These are phyloP conservation scores for Blastomyces percursus DNA, from an alignment of 2,329 filamentous ascomycete species.

Conservation along the genomic window DNA sequence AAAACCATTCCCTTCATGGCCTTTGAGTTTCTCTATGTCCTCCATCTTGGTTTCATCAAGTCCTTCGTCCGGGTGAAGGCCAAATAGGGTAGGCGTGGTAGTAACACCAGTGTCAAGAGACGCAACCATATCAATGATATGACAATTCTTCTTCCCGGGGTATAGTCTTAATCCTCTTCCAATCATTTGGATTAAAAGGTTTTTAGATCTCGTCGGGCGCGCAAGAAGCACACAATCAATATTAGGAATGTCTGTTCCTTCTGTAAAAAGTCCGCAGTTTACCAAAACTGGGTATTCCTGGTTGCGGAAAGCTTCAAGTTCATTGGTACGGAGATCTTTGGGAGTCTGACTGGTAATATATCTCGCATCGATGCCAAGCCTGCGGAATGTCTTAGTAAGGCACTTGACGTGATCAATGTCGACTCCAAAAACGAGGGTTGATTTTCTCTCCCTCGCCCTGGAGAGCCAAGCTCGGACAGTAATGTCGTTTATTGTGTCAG, in stretches of 20 bases:
- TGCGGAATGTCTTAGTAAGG: slow-evolving; percentile 64
- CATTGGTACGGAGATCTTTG: slow-evolving; percentile 54
- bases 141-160: slow-evolving; percentile 73
- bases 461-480: slow-evolving; percentile 78
- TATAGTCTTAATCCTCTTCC: slow-evolving; percentile 81
- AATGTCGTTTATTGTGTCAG: slow-evolving; percentile 64
- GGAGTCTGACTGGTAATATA: slow-evolving; percentile 78
- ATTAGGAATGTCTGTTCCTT: slow-evolving; percentile 95
- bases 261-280: slow-evolving; percentile 93
- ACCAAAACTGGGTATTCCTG: slow-evolving; percentile 75
- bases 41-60: slow-evolving; percentile 55
- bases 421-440: slow-evolving; percentile 89
- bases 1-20: slow-evolving; percentile 18
- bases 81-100: slow-evolving; percentile 84
- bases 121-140: slow-evolving; percentile 93
- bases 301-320: slow-evolving; percentile 63
- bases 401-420: slow-evolving; percentile 71
- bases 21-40: slow-evolving; percentile 47
- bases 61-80: slow-evolving; percentile 71
- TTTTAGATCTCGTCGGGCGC: slow-evolving; percentile 81
- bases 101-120: slow-evolving; percentile 74
- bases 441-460: slow-evolving; percentile 61
- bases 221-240: slow-evolving; percentile 87
- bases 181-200: slow-evolving; percentile 94
- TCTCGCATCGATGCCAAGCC: slow-evolving; percentile 67